These are phyloP conservation scores for Bimuria novae-zelandiae DNA, from an alignment of 2,329 filamentous ascomycete genomes.

Conservation along the genomic window DNA sequence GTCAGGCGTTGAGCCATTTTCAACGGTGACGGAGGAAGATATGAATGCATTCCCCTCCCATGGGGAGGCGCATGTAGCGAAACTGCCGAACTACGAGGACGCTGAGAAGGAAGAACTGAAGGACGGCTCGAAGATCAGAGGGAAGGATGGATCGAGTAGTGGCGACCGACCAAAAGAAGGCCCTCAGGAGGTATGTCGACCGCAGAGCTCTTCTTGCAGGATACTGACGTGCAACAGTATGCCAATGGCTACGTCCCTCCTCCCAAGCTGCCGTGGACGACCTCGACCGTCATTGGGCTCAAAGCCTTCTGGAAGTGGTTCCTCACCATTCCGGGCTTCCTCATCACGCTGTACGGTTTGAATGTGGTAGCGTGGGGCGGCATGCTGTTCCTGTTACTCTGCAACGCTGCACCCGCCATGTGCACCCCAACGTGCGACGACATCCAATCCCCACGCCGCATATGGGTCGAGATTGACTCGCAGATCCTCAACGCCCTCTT, in stretches of 20 bases:
- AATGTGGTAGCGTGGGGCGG: constrained; percentile 88
- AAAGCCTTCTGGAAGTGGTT: constrained; percentile 73
- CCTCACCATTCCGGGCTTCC: constrained; percentile 74
- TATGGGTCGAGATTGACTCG: constrained; percentile 84
- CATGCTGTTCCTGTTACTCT: constrained; percentile 85
- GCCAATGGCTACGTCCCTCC: constrained; percentile 50
- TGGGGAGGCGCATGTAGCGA: constrained; percentile 2
- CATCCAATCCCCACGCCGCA: constrained; percentile 74
- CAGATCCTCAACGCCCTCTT: constrained; percentile 85
- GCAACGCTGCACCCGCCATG: constrained; percentile 75
- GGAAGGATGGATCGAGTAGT: constrained; percentile 19
- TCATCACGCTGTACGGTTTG: constrained; percentile 77
- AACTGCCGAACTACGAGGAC: constrained; percentile 15
- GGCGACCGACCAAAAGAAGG: constrained; percentile 17
- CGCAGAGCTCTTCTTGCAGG: not conserved
- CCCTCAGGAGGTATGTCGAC: constrained; percentile 24
- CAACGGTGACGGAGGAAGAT: constrained; percentile 39
- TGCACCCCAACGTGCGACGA: constrained; percentile 72
- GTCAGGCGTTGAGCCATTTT: constrained; percentile 35
- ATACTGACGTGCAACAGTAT: constrained; percentile 26
- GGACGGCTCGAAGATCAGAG: constrained; percentile 24
- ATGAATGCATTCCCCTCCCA: constrained; percentile 10
- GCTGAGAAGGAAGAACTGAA: constrained; percentile 23
- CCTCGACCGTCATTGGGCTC: constrained; percentile 62
- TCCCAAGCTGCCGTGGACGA: constrained; percentile 57